phyloP scores from a whole-genome alignment of 1,139 yeast genomes.

The Scheffersomyces parashehatae region DNA sequence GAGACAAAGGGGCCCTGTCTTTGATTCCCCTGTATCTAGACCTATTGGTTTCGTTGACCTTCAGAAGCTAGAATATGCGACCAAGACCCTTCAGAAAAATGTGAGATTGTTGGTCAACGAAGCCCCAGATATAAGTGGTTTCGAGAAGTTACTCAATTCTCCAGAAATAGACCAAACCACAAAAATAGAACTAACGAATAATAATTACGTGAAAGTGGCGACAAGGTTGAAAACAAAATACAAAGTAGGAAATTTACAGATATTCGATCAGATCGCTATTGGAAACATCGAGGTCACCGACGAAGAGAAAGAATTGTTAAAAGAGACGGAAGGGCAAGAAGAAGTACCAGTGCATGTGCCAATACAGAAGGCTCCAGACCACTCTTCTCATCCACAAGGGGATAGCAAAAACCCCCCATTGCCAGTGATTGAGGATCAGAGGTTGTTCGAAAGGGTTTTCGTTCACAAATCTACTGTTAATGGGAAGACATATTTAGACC shows the following conservation, averaged over 20 bases:
- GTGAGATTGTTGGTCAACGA: conserved; percentile 51
- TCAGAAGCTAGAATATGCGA: conserved; percentile 42
- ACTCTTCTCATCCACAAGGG: conserved; percentile 4
- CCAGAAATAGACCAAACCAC: conserved; percentile 35
- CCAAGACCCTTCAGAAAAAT: conserved; percentile 50
- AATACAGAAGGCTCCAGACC: background rate
- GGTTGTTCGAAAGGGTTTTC: conserved; percentile 69
- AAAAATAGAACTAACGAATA: conserved; percentile 52
- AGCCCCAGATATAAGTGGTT: conserved; percentile 52
- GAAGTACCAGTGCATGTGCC: background rate
- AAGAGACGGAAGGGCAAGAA: background rate
- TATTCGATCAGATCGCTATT: conserved; percentile 49
- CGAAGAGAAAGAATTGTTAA: conserved; percentile 11
- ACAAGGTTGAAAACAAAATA: conserved; percentile 58
- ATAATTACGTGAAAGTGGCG: conserved; percentile 57
- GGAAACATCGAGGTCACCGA: conserved; percentile 16
- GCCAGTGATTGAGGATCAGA: conserved; percentile 65
- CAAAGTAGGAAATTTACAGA: conserved; percentile 42
- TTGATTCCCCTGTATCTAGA: background rate
- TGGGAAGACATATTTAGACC: conserved; percentile 56
- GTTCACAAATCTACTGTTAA: conserved; percentile 76
- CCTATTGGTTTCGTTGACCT: conserved; percentile 37
- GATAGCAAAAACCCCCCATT: conserved; percentile 50
- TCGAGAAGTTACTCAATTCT: conserved; percentile 30
- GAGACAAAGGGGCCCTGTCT: background rate